Evolutionary conservation across 1,284 basidiomycete genomes (phyloP), one percentile per base, ranked within the genome.

Genomic region (Leccinum pseudoinsigne): DNA sequence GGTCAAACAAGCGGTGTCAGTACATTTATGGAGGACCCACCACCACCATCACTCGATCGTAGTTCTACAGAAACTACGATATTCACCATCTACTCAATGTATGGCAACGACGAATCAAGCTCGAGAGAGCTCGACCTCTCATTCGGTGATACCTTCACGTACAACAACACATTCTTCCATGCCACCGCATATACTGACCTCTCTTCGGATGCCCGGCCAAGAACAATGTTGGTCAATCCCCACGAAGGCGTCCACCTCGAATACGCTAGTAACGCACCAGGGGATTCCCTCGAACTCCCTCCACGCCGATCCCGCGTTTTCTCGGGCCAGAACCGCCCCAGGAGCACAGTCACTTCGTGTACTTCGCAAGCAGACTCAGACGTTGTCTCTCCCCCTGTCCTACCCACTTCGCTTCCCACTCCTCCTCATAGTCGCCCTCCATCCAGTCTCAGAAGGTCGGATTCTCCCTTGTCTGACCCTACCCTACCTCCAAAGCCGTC

Each of bases 51-150:
- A 8, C 16, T 66, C 61, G 77, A 78, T 34, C 79, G 81, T 62
- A 77, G 74, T 69, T 81, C 81, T 1, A 76, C 81, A 1, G 88
- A 89, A 68, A 84, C 86, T 42, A 85, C 88, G 9, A 89, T 91
- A 68, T 85, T 89, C 73, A 87, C 88, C 62, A 92, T 92, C 62
- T 92, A 90, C 74, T 90, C 88, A 58, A 92, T 92, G 90, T 92
- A 92, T 73, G 82, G 82, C 55, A 82, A 84, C 69, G 79, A 82
- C 47, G 69, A 77, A 38, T 38, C 38, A 38, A 38, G 3, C 38
- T 38, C 38, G 67, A 69, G 78, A 21, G 74, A 77, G 54, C 76
- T 75, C 38, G 73, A 78, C 68, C 57, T 74, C 18, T 69, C 76
- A 9, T 63, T 74, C 7, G 76, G 76, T 34, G 71, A 77, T 66